phyloP scores from a whole-genome alignment of 345 rosid species.

The Turnera subulata region DNA sequence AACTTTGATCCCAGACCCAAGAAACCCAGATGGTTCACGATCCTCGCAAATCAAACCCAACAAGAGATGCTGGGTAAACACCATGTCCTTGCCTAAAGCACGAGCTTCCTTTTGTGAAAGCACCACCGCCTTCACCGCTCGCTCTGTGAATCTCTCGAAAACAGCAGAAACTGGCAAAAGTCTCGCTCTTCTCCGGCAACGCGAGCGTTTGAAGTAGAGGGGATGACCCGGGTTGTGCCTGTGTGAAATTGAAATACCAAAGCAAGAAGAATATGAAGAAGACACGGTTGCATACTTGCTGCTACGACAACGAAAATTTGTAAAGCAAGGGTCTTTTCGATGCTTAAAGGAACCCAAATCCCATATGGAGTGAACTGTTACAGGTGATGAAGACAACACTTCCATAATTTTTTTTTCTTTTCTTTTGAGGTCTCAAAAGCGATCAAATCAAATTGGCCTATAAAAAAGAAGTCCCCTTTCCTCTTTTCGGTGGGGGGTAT shows the following conservation, averaged over 20 bases:
- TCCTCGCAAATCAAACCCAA: constrained; percentile 77
- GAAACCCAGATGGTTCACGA: constrained; percentile 75
- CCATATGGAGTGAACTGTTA: constrained; percentile 47
- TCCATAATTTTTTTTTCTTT: constrained; percentile 51
- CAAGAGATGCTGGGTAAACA: constrained; percentile 74
- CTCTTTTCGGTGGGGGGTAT: constrained; percentile 4
- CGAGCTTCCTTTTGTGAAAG: constrained; percentile 84
- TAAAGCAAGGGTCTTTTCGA: constrained; percentile 8
- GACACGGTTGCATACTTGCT: constrained; percentile 25
- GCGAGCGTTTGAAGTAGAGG: constrained; percentile 18
- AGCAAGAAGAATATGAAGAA: constrained; percentile 47
- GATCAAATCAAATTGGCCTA: background rate
- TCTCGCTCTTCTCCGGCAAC: constrained; percentile 35
- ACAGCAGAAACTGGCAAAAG: constrained; percentile 53
- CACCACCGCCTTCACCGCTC: constrained; percentile 73
- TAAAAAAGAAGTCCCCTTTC: background rate
- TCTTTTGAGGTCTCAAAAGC: background rate
- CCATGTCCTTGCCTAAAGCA: constrained; percentile 73
- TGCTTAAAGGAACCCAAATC: constrained; percentile 17
- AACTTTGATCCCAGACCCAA: constrained; percentile 65
- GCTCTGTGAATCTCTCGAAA: constrained; percentile 85
- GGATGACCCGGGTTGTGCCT: constrained; percentile 15
- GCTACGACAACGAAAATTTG: constrained; percentile 14
- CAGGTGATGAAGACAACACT: constrained; percentile 42
- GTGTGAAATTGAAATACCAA: constrained; percentile 50